Percentiles rank a stretch among this genome's conserved stretches.
These are phyloP conservation scores for Kwoniella newhampshirensis DNA, from an alignment of 768 basidiomycete genomes.

Conservation along the genomic window DNA sequence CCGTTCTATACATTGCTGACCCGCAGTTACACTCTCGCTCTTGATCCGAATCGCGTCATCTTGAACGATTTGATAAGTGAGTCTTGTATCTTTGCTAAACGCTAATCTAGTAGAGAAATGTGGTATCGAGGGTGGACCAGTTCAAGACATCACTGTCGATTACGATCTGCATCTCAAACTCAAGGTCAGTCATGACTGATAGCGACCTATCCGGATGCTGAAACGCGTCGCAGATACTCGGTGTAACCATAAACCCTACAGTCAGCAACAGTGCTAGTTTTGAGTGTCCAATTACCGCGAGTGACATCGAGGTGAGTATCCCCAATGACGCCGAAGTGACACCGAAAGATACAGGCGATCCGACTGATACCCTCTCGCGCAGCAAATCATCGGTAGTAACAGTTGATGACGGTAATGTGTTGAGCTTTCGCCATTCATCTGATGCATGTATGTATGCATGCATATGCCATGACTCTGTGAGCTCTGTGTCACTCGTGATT, in stretches of 20 bases:
- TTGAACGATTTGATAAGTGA: conserved; percentile 48
- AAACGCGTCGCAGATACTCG: conserved; percentile 33
- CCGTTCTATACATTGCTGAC: conserved; percentile 12
- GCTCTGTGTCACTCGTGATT: too few relatives aligned
- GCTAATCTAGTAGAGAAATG: conserved; percentile 42
- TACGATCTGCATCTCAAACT: conserved; percentile 50
- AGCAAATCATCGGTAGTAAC: conserved; percentile 14
- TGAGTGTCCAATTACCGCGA: conserved; percentile 45
- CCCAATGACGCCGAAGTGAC: not conserved
- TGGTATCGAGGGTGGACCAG: conserved; percentile 26
- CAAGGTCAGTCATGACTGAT: conserved; percentile 25
- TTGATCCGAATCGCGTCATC: conserved; percentile 47
- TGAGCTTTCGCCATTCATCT: too few relatives aligned
- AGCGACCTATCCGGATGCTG: not conserved
- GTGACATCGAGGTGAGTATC: conserved; percentile 41
- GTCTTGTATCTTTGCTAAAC: conserved; percentile 9
- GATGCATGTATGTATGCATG: too few relatives aligned
- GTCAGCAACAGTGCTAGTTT: conserved; percentile 49
- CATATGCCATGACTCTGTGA: too few relatives aligned
- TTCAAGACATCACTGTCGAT: conserved; percentile 48
- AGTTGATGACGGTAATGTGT: too few relatives aligned
- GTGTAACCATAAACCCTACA: conserved; percentile 41
- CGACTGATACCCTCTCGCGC: not conserved
- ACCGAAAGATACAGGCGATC: too few relatives aligned
- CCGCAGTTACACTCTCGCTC: conserved; percentile 39